These are phyloP conservation scores for Oryza meridionalis DNA, from an alignment of 176 grass and related monocot species.

Conservation along the genomic window DNA sequence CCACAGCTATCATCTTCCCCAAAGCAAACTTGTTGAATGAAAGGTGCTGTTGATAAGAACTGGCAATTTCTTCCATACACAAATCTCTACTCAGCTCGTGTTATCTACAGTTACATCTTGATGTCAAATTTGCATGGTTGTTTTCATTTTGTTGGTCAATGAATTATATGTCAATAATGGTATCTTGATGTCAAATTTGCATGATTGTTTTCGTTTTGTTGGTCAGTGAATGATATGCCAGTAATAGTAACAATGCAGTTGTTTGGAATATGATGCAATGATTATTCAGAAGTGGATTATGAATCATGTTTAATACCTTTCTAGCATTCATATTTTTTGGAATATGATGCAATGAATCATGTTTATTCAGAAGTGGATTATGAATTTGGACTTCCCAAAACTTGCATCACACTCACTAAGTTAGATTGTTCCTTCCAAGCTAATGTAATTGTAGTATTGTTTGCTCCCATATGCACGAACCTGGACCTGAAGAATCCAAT, in stretches of 20 bases:
- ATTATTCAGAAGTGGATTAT: not conserved
- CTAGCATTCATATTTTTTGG: not conserved
- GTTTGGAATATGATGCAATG: not conserved
- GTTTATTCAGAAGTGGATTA: not conserved
- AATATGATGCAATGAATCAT: not conserved
- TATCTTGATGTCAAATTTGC: not conserved
- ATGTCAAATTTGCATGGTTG: not conserved
- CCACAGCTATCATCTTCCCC: not conserved
- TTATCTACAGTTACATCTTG: not conserved
- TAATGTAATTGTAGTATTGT: too few relatives aligned
- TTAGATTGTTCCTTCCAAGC: too few relatives aligned
- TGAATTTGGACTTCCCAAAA: too few relatives aligned
- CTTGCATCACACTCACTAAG: too few relatives aligned
- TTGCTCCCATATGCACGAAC: too few relatives aligned
- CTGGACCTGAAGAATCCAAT: not conserved
- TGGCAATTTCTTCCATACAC: not conserved
- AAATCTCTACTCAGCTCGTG: not conserved
- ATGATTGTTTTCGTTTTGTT: not conserved
- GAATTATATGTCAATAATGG: too few relatives aligned
- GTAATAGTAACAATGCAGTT: not conserved
- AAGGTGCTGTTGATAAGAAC: not conserved
- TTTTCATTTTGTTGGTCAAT: not conserved
- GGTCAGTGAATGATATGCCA: not conserved
- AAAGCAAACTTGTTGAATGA: not conserved
- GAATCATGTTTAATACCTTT: too few relatives aligned